Evolutionary conservation across 192 early-diverging fungal species (phyloP).

Genomic region (Coemansia sp.): DNA sequence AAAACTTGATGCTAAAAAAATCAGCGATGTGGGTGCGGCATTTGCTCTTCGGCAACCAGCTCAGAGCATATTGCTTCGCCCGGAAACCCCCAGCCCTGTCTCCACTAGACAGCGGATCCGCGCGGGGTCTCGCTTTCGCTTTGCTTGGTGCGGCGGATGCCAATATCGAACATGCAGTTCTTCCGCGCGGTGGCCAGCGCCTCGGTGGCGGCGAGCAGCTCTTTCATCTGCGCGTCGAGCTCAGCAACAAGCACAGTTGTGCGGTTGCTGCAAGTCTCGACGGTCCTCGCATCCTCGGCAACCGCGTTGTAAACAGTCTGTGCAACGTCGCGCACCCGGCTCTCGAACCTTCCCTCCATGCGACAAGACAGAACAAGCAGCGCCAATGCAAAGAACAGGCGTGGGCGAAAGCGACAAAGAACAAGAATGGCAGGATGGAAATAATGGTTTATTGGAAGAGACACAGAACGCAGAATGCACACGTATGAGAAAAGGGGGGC

Average conservation of each 20-base stretch:
- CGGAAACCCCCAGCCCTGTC: neutral
- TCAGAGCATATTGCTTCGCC: neutral
- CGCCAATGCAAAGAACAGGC: neutral
- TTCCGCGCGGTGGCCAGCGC: constrained; percentile 24
- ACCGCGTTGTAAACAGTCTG: constrained; percentile 31
- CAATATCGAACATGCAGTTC: constrained; percentile 38
- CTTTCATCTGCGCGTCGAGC: constrained; percentile 41
- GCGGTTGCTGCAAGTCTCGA: constrained; percentile 19
- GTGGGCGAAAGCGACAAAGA: neutral
- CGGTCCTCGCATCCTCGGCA: constrained; percentile 19
- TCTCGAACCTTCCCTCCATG: constrained; percentile 27
- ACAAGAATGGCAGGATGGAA: too few species aligned
- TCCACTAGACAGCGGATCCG: neutral
- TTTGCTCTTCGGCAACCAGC: too few species aligned
- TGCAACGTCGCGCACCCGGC: constrained; percentile 27
- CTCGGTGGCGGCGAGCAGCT: constrained; percentile 31
- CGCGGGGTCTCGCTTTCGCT: neutral
- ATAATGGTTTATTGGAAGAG: too few species aligned
- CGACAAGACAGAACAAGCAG: neutral
- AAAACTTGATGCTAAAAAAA: neutral
- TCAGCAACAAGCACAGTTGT: constrained; percentile 31
- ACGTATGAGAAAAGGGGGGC: too few species aligned
- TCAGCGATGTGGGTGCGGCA: neutral
- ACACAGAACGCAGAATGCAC: too few species aligned
- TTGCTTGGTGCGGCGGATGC: constrained; percentile 8